Percentiles rank a stretch among this genome's conserved stretches.
These are phyloP conservation scores for Pyricularia grisea DNA, from an alignment of 2,329 filamentous ascomycete species.

Conservation along the genomic window DNA sequence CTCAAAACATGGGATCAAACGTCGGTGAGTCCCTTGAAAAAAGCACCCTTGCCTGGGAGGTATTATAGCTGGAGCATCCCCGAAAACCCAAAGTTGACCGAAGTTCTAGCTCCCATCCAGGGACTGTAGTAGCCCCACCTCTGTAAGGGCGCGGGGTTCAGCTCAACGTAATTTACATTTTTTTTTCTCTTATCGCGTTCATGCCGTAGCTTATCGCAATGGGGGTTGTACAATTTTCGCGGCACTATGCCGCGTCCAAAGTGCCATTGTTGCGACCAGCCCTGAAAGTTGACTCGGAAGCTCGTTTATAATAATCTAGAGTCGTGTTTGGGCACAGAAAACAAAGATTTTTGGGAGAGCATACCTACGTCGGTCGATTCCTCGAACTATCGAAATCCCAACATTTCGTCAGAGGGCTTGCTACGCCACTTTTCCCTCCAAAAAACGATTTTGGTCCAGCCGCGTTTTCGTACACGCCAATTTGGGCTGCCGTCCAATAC, in stretches of 20 bases:
- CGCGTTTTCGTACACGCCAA: neutral
- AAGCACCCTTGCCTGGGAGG: neutral
- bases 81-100: neutral
- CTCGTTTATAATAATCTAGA: neutral
- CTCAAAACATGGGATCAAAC: neutral
- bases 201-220: neutral
- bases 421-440: neutral
- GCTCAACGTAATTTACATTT: neutral
- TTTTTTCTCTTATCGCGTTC: neutral
- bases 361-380: neutral
- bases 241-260: neutral
- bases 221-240: neutral
- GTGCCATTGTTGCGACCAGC: neutral
- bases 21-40: neutral
- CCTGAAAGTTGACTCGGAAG: neutral
- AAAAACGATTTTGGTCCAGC: neutral
- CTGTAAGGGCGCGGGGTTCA: neutral
- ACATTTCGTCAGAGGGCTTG: neutral
- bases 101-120: neutral
- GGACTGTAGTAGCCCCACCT: neutral
- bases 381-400: neutral
- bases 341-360: neutral
- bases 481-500: neutral
- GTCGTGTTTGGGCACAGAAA: neutral
- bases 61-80: neutral